A percentile compares a stretch with the other conserved stretches of the same genome.
phyloP scores from a whole-genome alignment of 164 flowering plant species.

The Vitis labrusca region DNA sequence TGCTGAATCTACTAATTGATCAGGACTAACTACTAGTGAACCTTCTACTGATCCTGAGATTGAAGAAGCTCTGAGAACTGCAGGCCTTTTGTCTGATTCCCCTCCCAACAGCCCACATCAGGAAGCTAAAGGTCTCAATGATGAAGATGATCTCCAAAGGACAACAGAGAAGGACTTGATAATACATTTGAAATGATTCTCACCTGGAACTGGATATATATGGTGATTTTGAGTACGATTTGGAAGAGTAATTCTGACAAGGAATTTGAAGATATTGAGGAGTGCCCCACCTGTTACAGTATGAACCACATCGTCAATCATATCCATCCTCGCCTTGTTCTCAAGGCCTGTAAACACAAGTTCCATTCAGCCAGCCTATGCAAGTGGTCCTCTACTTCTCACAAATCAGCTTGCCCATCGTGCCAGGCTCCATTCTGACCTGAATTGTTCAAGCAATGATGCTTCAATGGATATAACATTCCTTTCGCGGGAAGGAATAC shows the following conservation, averaged over 20 bases:
- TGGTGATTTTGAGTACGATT: constrained; percentile 88
- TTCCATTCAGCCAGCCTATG: too few relatives aligned
- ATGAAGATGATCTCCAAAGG: constrained; percentile 18
- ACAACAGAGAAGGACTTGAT: constrained; percentile 37
- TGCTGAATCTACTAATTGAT: constrained; percentile 8
- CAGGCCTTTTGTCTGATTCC: background rate
- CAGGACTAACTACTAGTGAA: too few relatives aligned
- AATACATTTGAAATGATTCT: constrained; percentile 63
- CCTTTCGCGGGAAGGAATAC: background rate
- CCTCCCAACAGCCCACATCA: constrained; percentile 72
- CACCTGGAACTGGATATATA: constrained; percentile 76
- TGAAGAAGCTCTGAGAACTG: too few relatives aligned
- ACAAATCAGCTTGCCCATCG: constrained; percentile 92
- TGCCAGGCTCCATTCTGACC: constrained; percentile 92
- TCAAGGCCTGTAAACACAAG: too few relatives aligned
- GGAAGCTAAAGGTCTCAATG: constrained; percentile 15
- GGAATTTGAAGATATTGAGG: too few relatives aligned
- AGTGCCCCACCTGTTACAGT: too few relatives aligned
- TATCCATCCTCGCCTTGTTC: too few relatives aligned
- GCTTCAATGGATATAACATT: background rate
- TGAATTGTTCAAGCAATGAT: background rate
- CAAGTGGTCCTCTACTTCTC: constrained; percentile 35
- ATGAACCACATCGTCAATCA: too few relatives aligned
- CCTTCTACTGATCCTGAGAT: too few relatives aligned
- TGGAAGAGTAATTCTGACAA: constrained; percentile 37